Evolutionary conservation across 495 filamentous ascomycete species (phyloP).

Genomic region (Ascobolus immersus): DNA sequence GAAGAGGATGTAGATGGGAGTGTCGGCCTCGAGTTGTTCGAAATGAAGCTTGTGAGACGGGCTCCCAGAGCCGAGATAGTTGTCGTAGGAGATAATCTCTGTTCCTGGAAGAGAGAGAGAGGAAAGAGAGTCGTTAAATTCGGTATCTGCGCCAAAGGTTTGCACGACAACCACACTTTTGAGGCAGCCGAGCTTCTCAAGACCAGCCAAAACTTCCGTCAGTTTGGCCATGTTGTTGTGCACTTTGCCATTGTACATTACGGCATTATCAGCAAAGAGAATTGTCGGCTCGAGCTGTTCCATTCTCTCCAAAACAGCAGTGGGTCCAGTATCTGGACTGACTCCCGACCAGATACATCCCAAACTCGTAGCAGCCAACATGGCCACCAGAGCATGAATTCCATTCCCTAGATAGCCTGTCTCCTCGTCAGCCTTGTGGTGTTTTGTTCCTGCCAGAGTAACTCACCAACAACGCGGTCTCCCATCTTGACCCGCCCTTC

Average conservation of each 20-base stretch:
- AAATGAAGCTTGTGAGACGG: slow-evolving; percentile 32
- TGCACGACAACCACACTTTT: slow-evolving; percentile 44
- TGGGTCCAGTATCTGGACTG: slow-evolving; percentile 20
- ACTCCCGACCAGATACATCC: slow-evolving; percentile 83
- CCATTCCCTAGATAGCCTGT: slow-evolving; percentile 69
- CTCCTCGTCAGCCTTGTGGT: not conserved
- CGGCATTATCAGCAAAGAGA: slow-evolving; percentile 65
- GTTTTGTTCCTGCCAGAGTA: not conserved
- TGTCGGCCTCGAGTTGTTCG: slow-evolving; percentile 47
- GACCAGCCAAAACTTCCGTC: slow-evolving; percentile 34
- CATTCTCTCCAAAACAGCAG: slow-evolving; percentile 57
- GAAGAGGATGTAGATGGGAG: slow-evolving; percentile 76
- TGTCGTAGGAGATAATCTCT: slow-evolving; percentile 22
- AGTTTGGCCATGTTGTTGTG: slow-evolving; percentile 50
- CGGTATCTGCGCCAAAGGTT: slow-evolving; percentile 10
- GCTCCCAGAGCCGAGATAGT: slow-evolving; percentile 24
- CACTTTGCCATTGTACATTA: slow-evolving; percentile 66
- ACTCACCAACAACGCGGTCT: slow-evolving; percentile 38
- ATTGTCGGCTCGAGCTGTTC: slow-evolving; percentile 56
- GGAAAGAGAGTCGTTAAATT: not conserved
- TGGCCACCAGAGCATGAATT: slow-evolving; percentile 54
- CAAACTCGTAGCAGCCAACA: slow-evolving; percentile 54
- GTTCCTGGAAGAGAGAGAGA: slow-evolving; percentile 19
- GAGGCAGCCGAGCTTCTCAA: slow-evolving; percentile 33
- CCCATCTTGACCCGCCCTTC: slow-evolving; percentile 36